Percentiles rank a stretch among this genome's conserved stretches.
These are phyloP conservation scores for Penicillium waksmanii DNA, from an alignment of 495 filamentous ascomycete genomes.

Conservation along the genomic window DNA sequence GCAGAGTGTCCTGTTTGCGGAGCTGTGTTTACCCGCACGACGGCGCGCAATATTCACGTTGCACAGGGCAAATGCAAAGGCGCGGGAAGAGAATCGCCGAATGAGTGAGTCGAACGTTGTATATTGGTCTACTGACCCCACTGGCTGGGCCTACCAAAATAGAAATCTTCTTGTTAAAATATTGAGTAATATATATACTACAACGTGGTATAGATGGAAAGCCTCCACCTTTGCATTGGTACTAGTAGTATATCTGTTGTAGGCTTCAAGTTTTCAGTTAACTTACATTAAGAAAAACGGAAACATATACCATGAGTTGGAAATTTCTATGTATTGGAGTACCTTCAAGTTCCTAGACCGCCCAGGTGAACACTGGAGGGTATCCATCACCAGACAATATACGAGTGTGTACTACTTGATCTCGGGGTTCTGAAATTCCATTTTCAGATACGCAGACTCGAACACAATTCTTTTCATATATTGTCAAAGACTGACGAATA, in stretches of 20 bases:
- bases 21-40: conserved; percentile 89
- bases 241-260: neutral
- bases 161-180: neutral
- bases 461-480: no score
- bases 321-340: no score
- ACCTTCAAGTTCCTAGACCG: no score
- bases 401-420: no score
- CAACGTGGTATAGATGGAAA: neutral
- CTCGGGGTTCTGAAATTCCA: no score
- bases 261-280: neutral
- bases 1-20: conserved; percentile 85
- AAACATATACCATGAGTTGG: no score
- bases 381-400: no score
- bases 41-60: conserved; percentile 86
- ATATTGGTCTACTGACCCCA: neutral
- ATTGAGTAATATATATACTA: neutral
- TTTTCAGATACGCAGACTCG: no score
- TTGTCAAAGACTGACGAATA: no score
- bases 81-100: conserved; percentile 32
- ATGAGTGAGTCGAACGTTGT: conserved; percentile 24
- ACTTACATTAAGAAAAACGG: neutral
- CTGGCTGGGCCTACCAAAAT: conserved; percentile 7
- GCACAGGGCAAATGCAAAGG: conserved; percentile 87
- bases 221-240: neutral
- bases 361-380: no score